These are phyloP conservation scores for Pycnococcus provasolii DNA, from an alignment of 139 green algal genomes.

Conservation along the genomic window DNA sequence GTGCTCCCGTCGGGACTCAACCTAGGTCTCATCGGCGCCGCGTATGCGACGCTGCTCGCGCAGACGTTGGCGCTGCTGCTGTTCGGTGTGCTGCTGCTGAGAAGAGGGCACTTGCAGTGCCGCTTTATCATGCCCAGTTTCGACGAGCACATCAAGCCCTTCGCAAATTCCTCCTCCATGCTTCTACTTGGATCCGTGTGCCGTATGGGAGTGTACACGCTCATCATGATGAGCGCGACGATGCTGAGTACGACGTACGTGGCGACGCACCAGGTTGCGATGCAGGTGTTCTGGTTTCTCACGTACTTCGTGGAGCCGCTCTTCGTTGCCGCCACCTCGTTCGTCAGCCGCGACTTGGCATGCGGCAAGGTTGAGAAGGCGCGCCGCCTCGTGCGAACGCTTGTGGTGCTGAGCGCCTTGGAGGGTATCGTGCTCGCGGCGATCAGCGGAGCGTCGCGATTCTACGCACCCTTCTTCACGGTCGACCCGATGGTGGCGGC, in stretches of 20 bases:
- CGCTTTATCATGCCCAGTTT: neutral
- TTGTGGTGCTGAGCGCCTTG: neutral
- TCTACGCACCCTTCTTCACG: neutral
- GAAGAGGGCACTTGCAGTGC: neutral
- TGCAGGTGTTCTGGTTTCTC: conserved; percentile 60
- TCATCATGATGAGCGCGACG: conserved; percentile 40
- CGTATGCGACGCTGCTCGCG: conserved; percentile 36
- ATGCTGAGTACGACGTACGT: conserved; percentile 32
- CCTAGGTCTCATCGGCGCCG: conserved; percentile 18
- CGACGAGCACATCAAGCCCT: conserved; percentile 26
- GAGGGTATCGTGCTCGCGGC: neutral
- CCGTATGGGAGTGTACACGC: conserved; percentile 44
- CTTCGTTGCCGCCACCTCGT: conserved; percentile 37
- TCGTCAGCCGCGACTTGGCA: conserved; percentile 6
- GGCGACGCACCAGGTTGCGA: conserved; percentile 51
- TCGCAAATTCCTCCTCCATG: conserved; percentile 33
- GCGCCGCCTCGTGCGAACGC: neutral
- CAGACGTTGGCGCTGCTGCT: conserved; percentile 34
- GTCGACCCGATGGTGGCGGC: neutral
- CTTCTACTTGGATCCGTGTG: conserved; percentile 44
- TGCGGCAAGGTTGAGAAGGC: neutral
- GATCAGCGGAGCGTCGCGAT: neutral
- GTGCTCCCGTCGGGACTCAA: conserved; percentile 5
- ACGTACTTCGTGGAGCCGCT: conserved; percentile 52
- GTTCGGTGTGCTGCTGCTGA: conserved; percentile 26